phyloP scores from a whole-genome alignment of 345 rosid species.

The Linum lewisii region DNA sequence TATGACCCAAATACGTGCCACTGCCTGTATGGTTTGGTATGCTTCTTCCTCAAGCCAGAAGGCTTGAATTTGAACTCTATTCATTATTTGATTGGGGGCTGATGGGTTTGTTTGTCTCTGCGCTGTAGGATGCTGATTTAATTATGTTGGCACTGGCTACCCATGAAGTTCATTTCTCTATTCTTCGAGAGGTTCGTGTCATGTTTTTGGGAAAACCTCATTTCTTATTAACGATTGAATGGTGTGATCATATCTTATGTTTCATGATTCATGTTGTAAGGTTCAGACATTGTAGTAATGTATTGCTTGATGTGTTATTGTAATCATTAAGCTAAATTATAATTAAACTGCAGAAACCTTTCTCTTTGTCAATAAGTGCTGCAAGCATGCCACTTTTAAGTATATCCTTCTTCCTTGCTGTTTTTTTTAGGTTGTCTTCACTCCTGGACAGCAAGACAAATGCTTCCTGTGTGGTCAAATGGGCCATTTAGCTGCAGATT shows the following conservation, averaged over 20 bases:
- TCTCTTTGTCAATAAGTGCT: too few species aligned
- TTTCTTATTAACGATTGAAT: not conserved
- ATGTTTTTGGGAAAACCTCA: not conserved
- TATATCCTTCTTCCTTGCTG: not conserved
- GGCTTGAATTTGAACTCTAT: not conserved
- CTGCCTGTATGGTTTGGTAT: constrained; percentile 32
- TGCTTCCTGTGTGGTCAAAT: constrained; percentile 94
- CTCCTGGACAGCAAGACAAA: constrained; percentile 59
- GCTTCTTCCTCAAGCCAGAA: not conserved
- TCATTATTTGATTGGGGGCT: not conserved
- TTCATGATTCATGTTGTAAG: not conserved
- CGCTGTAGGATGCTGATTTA: constrained; percentile 30
- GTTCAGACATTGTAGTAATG: too few species aligned
- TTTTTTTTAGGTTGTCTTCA: constrained; percentile 50
- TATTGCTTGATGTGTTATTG: too few species aligned
- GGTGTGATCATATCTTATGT: not conserved
- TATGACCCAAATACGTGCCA: constrained; percentile 28
- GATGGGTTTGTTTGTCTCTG: not conserved
- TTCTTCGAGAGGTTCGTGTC: constrained; percentile 26
- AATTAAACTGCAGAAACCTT: too few species aligned
- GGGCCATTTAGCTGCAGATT: constrained; percentile 82
- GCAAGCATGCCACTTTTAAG: too few species aligned
- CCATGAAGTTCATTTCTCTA: constrained; percentile 27
- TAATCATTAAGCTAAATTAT: too few species aligned
- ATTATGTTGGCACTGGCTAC: constrained; percentile 26